Evolutionary conservation across 2,329 filamentous ascomycete species (phyloP).

Genomic region (Sporothrix luriei): DNA sequence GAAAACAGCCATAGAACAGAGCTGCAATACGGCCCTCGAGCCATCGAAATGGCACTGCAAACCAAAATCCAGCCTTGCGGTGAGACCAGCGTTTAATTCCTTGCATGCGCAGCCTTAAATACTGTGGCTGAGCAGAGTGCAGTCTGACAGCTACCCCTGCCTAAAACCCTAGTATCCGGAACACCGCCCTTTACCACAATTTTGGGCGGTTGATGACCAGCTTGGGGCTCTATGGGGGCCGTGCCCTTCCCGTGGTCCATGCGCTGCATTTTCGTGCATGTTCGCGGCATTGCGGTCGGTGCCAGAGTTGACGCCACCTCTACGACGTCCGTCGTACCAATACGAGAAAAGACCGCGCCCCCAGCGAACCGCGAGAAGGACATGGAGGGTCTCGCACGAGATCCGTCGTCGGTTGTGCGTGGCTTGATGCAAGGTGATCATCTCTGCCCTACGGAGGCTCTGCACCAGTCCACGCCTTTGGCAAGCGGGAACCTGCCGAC

Average conservation of each 20-base stretch:
- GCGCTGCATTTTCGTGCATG: conserved; percentile 7
- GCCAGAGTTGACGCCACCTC: not conserved
- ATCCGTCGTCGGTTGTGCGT: not conserved
- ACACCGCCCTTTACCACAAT: not conserved
- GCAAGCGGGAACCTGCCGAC: not conserved
- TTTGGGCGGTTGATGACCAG: not conserved
- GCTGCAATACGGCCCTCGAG: not conserved
- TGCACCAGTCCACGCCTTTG: not conserved
- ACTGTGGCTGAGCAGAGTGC: conserved; percentile 15
- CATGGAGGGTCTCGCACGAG: not conserved
- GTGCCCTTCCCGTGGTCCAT: conserved; percentile 9
- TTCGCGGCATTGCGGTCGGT: not conserved
- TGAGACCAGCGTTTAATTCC: not conserved
- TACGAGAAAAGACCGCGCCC: conserved; percentile 3
- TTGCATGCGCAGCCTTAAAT: not conserved
- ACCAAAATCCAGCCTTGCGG: conserved; percentile 7
- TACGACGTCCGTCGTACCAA: too few species aligned
- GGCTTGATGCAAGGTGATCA: conserved; percentile 14
- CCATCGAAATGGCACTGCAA: conserved; percentile 7
- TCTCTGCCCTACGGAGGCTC: conserved; percentile 17
- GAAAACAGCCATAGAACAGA: not conserved
- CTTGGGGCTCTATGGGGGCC: conserved; percentile 8
- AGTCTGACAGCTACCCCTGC: conserved; percentile 7
- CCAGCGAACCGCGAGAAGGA: not conserved
- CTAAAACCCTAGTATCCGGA: not conserved